Percentiles rank a stretch among this genome's conserved stretches.
Evolutionary conservation across 441 rosid genomes (phyloP).

Genomic region (Adansonia gregorii): DNA sequence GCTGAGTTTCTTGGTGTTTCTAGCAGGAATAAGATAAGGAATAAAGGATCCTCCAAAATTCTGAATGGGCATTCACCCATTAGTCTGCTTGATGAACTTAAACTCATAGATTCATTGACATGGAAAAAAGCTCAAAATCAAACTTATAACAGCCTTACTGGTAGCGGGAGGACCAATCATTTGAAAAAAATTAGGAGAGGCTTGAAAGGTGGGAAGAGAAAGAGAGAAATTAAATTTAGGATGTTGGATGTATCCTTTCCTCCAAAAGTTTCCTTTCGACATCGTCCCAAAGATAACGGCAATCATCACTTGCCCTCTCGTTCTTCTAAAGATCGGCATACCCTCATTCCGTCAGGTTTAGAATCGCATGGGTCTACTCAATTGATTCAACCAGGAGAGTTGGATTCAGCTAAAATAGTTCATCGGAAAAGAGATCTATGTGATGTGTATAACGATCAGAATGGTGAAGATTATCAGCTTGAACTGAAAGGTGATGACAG

Average conservation of each 20-base stretch:
- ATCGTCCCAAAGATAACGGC: conserved; percentile 19
- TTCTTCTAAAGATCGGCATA: conserved; percentile 33
- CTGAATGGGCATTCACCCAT: conserved; percentile 33
- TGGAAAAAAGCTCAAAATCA: conserved; percentile 45
- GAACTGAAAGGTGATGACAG: conserved; percentile 17
- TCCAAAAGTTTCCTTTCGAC: conserved; percentile 19
- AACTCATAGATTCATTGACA: conserved; percentile 51
- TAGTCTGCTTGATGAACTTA: conserved; percentile 63
- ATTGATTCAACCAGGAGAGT: conserved; percentile 22
- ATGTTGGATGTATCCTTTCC: conserved; percentile 28
- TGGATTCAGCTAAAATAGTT: conserved; percentile 32
- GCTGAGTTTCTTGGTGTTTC: conserved; percentile 36
- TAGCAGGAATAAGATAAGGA: conserved; percentile 32
- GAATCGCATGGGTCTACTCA: conserved; percentile 21
- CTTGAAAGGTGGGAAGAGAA: conserved; percentile 45
- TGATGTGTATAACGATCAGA: conserved; percentile 28
- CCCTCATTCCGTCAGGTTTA: conserved; percentile 30
- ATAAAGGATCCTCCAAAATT: conserved; percentile 30
- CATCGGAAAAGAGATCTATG: conserved; percentile 43
- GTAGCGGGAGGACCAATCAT: conserved; percentile 31
- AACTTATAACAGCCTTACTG: conserved; percentile 28
- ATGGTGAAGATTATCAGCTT: conserved; percentile 13
- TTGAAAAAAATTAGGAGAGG: conserved; percentile 29
- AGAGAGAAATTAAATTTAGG: conserved; percentile 35
- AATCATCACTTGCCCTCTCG: conserved; percentile 23